A percentile compares a stretch with the other conserved stretches of the same genome.
These are phyloP conservation scores for Penicillium alfredii DNA, from an alignment of 495 filamentous ascomycete species.

Conservation along the genomic window DNA sequence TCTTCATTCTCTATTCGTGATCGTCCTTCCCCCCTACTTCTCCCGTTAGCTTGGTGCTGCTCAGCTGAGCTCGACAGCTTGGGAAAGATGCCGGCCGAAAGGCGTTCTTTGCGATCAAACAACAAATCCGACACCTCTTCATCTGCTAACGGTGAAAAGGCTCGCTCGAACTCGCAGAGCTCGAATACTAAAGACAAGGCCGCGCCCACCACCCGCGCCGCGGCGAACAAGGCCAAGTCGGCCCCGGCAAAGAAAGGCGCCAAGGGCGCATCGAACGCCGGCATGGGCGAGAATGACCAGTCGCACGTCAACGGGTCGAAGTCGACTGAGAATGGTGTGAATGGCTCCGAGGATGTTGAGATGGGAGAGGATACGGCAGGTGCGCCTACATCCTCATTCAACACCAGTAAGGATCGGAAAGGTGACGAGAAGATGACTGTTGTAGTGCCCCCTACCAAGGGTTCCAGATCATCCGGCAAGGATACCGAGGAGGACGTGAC, in stretches of 20 bases:
- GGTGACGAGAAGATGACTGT: conserved; percentile 82
- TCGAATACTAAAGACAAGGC: conserved; percentile 46
- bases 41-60: conserved; percentile 29
- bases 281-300: conserved; percentile 53
- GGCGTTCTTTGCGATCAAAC: conserved; percentile 52
- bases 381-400: conserved; percentile 48
- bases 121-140: conserved; percentile 50
- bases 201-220: conserved; percentile 38
- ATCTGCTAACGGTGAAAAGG: conserved; percentile 53
- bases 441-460: conserved; percentile 74
- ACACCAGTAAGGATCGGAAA: conserved; percentile 61
- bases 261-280: conserved; percentile 41
- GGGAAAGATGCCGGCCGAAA: conserved; percentile 51
- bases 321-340: conserved; percentile 67
- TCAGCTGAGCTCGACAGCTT: conserved; percentile 34
- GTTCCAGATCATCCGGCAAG: conserved; percentile 57
- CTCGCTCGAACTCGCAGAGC: conserved; percentile 45
- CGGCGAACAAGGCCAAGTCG: conserved; percentile 46
- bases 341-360: conserved; percentile 71
- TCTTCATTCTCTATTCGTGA: conserved; percentile 11
- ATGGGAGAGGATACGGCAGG: conserved; percentile 71
- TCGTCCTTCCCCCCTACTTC: conserved; percentile 22
- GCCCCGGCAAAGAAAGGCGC: conserved; percentile 45
- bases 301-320: conserved; percentile 67
- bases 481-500: conserved; percentile 67